A percentile compares a stretch with the other conserved stretches of the same genome.
phyloP scores from a whole-genome alignment of 2,329 filamentous ascomycete genomes.

The Neonectria magnoliae region DNA sequence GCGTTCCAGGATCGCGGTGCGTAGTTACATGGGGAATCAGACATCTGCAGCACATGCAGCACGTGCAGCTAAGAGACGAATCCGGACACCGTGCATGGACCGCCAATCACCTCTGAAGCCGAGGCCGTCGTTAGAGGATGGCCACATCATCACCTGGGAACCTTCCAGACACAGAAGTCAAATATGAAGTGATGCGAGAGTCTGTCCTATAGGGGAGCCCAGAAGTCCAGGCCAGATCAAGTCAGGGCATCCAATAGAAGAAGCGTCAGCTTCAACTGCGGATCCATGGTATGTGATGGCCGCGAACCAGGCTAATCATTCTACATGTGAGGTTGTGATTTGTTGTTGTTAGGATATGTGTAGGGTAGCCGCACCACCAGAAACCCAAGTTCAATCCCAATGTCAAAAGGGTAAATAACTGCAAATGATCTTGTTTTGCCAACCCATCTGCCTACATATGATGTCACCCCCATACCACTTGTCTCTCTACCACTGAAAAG shows the following conservation, averaged over 20 bases:
- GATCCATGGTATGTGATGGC: neutral
- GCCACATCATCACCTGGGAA: slow-evolving; percentile 7
- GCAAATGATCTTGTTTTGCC: too few relatives aligned
- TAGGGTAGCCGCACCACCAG: neutral
- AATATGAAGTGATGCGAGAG: neutral
- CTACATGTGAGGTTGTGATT: too few relatives aligned
- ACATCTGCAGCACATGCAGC: neutral
- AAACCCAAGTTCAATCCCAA: neutral
- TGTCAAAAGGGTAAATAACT: too few relatives aligned
- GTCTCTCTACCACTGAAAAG: neutral
- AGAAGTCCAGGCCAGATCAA: neutral
- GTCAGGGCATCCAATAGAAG: neutral
- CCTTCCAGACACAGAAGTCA: neutral
- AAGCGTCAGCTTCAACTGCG: slow-evolving; percentile 4
- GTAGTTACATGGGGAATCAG: slow-evolving; percentile 3
- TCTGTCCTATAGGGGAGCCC: neutral
- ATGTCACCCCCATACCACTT: neutral
- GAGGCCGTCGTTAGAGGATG: slow-evolving; percentile 9
- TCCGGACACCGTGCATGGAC: neutral
- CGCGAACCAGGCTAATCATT: too few relatives aligned
- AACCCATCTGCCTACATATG: neutral
- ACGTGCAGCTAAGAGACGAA: slow-evolving; percentile 4
- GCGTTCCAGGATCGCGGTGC: slow-evolving; percentile 27
- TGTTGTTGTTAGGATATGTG: neutral
- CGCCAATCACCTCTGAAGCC: slow-evolving; percentile 7